These are phyloP conservation scores for Heliosperma pusillum DNA, from an alignment of 148 eudicot species.

Conservation along the genomic window DNA sequence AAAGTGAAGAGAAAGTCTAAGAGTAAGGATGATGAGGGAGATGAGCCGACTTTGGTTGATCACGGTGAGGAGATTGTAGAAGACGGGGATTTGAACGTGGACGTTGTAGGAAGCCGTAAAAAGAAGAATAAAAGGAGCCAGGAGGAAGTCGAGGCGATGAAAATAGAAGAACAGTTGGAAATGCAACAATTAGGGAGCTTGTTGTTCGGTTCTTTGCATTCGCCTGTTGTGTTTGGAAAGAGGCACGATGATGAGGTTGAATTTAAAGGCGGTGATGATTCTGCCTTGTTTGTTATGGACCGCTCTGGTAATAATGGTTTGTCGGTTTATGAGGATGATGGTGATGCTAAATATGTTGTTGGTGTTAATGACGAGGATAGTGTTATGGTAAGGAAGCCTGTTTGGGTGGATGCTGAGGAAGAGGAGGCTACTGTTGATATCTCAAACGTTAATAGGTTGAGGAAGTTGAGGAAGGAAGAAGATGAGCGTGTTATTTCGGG, in stretches of 20 bases:
- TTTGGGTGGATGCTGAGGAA: constrained; percentile 88
- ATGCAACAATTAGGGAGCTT: constrained; percentile 61
- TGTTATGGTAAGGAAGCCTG: constrained; percentile 55
- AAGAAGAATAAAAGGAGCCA: constrained; percentile 55
- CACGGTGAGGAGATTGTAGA: constrained; percentile 30
- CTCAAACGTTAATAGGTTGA: constrained; percentile 67
- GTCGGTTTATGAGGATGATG: constrained; percentile 46
- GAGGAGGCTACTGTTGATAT: constrained; percentile 54
- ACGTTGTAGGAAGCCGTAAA: constrained; percentile 14
- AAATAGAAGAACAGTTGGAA: constrained; percentile 47
- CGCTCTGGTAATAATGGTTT: constrained; percentile 38
- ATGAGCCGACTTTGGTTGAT: constrained; percentile 30
- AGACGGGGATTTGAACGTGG: constrained; percentile 25
- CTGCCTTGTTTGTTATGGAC: constrained; percentile 56
- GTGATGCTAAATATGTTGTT: constrained; percentile 21
- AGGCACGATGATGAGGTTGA: constrained; percentile 29
- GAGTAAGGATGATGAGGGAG: constrained; percentile 24
- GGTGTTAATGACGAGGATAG: constrained; percentile 34
- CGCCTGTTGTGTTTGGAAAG: constrained; percentile 68
- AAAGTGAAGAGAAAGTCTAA: constrained; percentile 49
- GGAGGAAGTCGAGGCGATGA: constrained; percentile 30
- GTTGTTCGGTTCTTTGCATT: constrained; percentile 65
- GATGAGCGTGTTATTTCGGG: constrained; percentile 75
- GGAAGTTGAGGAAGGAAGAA: constrained; percentile 85
- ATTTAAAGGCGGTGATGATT: constrained; percentile 25